Base-by-base conservation (phyloP, 805 yeast species). In the Schizosaccharomyces pombe region DNA sequence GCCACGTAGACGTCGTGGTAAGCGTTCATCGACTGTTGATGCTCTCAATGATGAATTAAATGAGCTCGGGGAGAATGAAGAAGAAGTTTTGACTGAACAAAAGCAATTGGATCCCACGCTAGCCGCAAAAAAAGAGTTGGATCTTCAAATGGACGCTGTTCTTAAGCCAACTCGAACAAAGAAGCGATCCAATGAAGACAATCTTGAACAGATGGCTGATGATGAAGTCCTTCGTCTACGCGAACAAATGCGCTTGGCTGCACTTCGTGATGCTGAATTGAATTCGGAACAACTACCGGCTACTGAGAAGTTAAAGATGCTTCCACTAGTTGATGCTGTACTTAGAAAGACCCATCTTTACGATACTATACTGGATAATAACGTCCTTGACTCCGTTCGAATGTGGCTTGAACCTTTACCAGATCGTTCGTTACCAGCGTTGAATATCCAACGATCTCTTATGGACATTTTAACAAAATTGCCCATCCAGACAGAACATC, bases 341-440 rank as follows among this genome's bases (percentile, higher is more conserved):
- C 70, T 91, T 62, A 73, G 85, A 29, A 82, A 85, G 69, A 54
- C 85, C 1, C 82, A 81, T 64, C 72, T 91, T 61, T 87, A 94
- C 33, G 95, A 89, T 63, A 82, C 94, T 30, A 85, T 91, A 57
- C 73, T 91, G 62, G 99, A 91, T 70, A 91, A 91, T 65, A 91
- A 91, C 66, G 68, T 91, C 61, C 72, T 91, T 57, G 96, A 89
- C 62, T 89, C 94, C 53, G 87, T 91, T 29, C 76, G 97, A 61
- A 80, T 85, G 65, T 91, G 99, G 99, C 73, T 91, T 56, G 99
- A 91, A 67, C 99, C 99, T 31, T 73, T 91, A 61, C 98, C 98
- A 2, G 97, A 93, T 72, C 94, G 93, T 51, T 85, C 95, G 9
- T 73, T 91, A 68, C 99, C 99, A n/a, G 87, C 95, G 1, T 91